phyloP scores from a whole-genome alignment of 495 filamentous ascomycete genomes.

The Aspergillus cavernicola region DNA sequence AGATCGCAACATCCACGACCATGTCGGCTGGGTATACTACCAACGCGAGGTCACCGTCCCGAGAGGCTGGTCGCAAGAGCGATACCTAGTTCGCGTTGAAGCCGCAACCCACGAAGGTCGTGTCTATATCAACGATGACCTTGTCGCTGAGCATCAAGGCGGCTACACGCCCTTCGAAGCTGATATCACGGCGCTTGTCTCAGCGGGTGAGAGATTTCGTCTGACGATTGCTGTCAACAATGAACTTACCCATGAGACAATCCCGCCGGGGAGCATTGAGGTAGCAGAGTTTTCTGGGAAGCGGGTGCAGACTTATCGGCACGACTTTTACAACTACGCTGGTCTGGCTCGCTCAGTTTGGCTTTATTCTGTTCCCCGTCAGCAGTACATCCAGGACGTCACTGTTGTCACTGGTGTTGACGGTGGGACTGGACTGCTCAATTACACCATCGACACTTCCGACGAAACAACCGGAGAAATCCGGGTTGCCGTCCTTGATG shows the following conservation, averaged over 20 bases:
- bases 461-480: not conserved
- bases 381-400: not conserved
- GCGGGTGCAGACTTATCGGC: not conserved
- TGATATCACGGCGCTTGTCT: not conserved
- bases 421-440: not conserved
- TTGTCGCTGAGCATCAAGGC: not conserved
- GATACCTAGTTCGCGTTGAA: not conserved
- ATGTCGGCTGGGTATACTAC: slow-evolving; percentile 5
- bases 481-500: not conserved
- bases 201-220: not conserved
- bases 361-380: not conserved
- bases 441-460: not conserved
- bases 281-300: not conserved
- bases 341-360: not conserved
- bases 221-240: not conserved
- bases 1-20: not conserved
- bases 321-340: slow-evolving; percentile 2
- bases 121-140: not conserved
- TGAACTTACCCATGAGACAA: not conserved
- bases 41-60: not conserved
- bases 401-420: not conserved
- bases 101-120: not conserved
- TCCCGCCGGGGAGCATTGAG: not conserved
- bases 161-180: slow-evolving; percentile 1
- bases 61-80: not conserved